A percentile compares a stretch with the other conserved stretches of the same genome.
phyloP scores from a whole-genome alignment of 805 yeast genomes.

The Tetrapisispora taiwanensis region DNA sequence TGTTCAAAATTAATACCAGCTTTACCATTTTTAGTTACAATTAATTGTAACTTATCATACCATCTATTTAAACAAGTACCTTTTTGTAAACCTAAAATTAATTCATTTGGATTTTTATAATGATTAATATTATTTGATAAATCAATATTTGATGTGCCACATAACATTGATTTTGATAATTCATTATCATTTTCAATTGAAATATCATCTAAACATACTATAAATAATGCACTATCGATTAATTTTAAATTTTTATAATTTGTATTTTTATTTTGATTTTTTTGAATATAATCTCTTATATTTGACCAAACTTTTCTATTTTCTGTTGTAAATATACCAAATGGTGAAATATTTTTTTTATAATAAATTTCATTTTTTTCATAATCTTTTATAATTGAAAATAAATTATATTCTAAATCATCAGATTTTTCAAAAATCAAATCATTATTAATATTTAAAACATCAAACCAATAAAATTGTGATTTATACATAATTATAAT shows the following conservation, averaged over 20 bases:
- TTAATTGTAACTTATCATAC: slow-evolving; percentile 87
- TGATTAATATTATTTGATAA: slow-evolving; percentile 25
- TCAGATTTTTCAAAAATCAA: slow-evolving; percentile 56
- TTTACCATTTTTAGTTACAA: slow-evolving; percentile 77
- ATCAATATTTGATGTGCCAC: slow-evolving; percentile 71
- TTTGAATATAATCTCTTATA: slow-evolving; percentile 44
- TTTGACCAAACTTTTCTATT: slow-evolving; percentile 82
- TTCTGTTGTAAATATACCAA: slow-evolving; percentile 86
- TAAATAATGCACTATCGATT: slow-evolving; percentile 73
- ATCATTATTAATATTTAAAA: slow-evolving; percentile 61
- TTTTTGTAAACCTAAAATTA: slow-evolving; percentile 58
- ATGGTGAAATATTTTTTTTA: slow-evolving; percentile 33
- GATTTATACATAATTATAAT: slow-evolving; percentile 74
- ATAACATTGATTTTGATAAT: slow-evolving; percentile 72
- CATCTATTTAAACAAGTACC: slow-evolving; percentile 93
- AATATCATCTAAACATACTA: slow-evolving; percentile 75
- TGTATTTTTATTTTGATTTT: slow-evolving; percentile 35
- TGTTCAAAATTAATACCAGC: slow-evolving; percentile 92
- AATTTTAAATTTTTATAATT: slow-evolving; percentile 65
- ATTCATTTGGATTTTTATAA: not conserved
- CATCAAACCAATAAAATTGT: slow-evolving; percentile 94
- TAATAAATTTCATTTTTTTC: slow-evolving; percentile 21
- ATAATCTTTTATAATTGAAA: slow-evolving; percentile 70
- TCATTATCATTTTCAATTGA: slow-evolving; percentile 47
- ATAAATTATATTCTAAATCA: slow-evolving; percentile 65